These are phyloP conservation scores for Tolypocladium cylindrosporum DNA, from an alignment of 2,329 filamentous ascomycete species.

Conservation along the genomic window DNA sequence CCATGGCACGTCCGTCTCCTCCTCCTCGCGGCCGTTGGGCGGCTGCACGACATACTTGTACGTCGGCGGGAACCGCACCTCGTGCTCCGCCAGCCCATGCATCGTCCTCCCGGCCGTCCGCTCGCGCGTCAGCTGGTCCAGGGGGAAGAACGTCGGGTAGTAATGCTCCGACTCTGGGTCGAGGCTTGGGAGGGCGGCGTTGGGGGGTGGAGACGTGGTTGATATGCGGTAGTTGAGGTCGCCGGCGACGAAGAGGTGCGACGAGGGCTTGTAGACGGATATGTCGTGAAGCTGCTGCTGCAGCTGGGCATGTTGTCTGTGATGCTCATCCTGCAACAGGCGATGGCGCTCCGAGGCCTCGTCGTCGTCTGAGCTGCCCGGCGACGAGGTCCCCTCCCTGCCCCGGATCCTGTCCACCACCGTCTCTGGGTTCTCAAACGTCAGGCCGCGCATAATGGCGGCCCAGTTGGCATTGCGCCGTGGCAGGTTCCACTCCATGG, in stretches of 20 bases:
- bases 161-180: slow-evolving; percentile 47
- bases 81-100: slow-evolving; percentile 67
- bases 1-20: slow-evolving; percentile 42
- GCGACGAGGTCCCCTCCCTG: slow-evolving; percentile 1
- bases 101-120: slow-evolving; percentile 57
- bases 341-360: slow-evolving; percentile 17
- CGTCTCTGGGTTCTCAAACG: slow-evolving; percentile 53
- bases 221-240: slow-evolving; percentile 94
- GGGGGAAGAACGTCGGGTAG: slow-evolving; percentile 55
- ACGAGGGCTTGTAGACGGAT: slow-evolving; percentile 64
- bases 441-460: slow-evolving; percentile 66
- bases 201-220: slow-evolving; percentile 48
- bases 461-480: slow-evolving; percentile 83
- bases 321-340: slow-evolving; percentile 23
- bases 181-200: slow-evolving; percentile 53
- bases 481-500: slow-evolving; percentile 70
- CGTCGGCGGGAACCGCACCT: slow-evolving; percentile 75
- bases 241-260: slow-evolving; percentile 76
- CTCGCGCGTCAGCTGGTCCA: slow-evolving; percentile 75
- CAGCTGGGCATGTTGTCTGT: slow-evolving; percentile 22
- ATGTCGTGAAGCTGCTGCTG: slow-evolving; percentile 41
- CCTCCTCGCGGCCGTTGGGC: slow-evolving; percentile 16
- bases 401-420: slow-evolving; percentile 17
- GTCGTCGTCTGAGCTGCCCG: slow-evolving; percentile 9
- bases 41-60: slow-evolving; percentile 67